Base-by-base conservation (phyloP, 345 rosid species). In the Mangifera indica region DNA sequence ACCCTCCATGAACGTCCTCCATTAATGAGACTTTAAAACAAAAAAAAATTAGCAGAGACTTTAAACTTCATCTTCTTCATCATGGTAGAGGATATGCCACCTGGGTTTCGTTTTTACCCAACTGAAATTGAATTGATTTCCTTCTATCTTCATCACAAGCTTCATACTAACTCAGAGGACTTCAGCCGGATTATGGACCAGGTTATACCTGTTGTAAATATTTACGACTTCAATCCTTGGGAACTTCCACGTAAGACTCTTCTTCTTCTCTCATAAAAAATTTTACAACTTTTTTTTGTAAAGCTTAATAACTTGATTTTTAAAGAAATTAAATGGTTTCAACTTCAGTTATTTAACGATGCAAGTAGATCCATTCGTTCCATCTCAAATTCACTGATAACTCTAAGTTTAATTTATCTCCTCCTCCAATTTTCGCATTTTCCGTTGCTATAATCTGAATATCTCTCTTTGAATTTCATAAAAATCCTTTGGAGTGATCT, bases 101-200 rank as follows among this genome's bases (percentile, higher is more conserved):
- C 86, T 10, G 85, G 91, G 18, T 85, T 77, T 77, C 79, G 89
- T 5, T 89, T 89, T 63, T 89, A 79, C 74, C 93, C 93, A 0
- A 89, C 89, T 0, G 89, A 89, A 70, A 84, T 66, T 34, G 93
- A 87, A 73, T 42, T 87, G 57, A 74, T 89, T 21, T 63, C 83
- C 3, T 87, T 83, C 55, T 87, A 85, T 73, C 67, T 87, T 26
- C 77, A 32, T 11, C 77, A 71, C 56, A 85, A 85, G 80, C 61
- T 79, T n/a, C 78, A 81, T 17, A 67, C 80, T 40, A 78, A n/a
- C 32, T 73, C 48, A 42, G 52, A 66, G 59, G 80, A 81, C 76
- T 81, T 85, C 24, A 78, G 63, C 70, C 75, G 9, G 45, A 69
- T 67, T 21, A 81, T 82, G 76, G 71, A 85, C 9, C 76, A 79